Evolutionary conservation across 2,329 filamentous ascomycete genomes (phyloP), one percentile per base, ranked within the genome.

Genomic region (Dactylellina leptospora): DNA sequence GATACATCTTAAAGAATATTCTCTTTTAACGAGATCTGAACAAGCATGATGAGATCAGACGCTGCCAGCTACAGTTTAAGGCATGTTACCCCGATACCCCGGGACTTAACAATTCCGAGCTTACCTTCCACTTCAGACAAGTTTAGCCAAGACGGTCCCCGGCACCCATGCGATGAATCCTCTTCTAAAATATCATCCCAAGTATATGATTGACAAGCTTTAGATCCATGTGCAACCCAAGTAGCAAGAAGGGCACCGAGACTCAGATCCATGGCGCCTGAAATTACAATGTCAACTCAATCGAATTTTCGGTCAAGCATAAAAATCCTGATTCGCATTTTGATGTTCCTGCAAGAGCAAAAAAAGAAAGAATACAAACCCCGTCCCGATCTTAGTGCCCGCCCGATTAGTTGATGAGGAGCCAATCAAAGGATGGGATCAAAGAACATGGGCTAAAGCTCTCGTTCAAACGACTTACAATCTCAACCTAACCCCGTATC

Each of bases 361-460:
- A 33, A 33, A 13, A 33, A 33, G 13, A 33, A 6, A 13, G 30
- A 33, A 6, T n/a, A n/a, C n/a, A n/a, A 33, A 6, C 30, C 30
- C 13, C 13, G 30, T 33, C 13, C 6, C 30, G 30, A 33, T 33
- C 30, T 33, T 33, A n/a, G n/a, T n/a, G n/a, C n/a, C n/a, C n/a
- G n/a, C n/a, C n/a, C n/a, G n/a, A n/a, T n/a, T n/a, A n/a, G n/a
- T n/a, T n/a, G n/a, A n/a, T n/a, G 20, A 1, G 10, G 10, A 36
- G 18, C 54, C 40, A 58, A 58, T 58, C 38, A 58, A 16, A 58
- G 9, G 23, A 13, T 25, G 23, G 4, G 5, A 36, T 47, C 13
- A 9, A 36, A 47, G 54, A 47, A 47, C 54, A 58, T 58, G 54
- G 25, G 18, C 54, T 6, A 9, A 36, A 58, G 16, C 8, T 58